A percentile compares a stretch with the other conserved stretches of the same genome.
These are phyloP conservation scores for Phascolomyces articulosus DNA, from an alignment of 371 early-diverging fungal genomes.

Conservation along the genomic window DNA sequence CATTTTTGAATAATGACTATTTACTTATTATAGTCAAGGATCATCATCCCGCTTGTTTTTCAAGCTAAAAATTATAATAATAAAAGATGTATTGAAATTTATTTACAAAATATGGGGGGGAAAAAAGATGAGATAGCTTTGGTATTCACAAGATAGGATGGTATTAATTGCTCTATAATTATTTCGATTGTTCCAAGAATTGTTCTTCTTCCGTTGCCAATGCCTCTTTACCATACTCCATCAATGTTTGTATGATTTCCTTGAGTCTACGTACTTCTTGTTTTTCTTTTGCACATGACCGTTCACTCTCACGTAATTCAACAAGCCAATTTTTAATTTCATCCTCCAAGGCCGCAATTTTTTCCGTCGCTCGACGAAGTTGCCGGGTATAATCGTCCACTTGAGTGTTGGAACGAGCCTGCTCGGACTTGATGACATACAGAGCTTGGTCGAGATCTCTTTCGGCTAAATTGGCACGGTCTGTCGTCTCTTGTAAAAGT, in stretches of 20 bases:
- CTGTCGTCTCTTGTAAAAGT: background rate
- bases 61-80: too few species aligned
- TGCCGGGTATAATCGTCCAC: background rate
- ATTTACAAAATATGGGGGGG: too few species aligned
- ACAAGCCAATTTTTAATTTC: conserved; percentile 14
- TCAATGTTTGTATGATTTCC: background rate
- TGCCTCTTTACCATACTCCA: conserved; percentile 2
- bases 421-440: background rate
- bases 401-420: background rate
- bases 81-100: too few species aligned
- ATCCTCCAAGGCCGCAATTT: conserved; percentile 1
- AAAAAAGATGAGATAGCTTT: too few species aligned
- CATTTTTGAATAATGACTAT: too few species aligned
- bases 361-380: background rate
- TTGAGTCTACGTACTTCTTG: background rate
- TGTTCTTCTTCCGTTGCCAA: background rate
- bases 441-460: background rate
- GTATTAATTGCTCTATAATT: background rate
- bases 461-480: background rate
- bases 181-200: background rate
- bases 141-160: background rate
- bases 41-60: too few species aligned
- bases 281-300: background rate
- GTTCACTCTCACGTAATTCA: background rate
- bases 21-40: too few species aligned